These are phyloP conservation scores for Paraconiothyrium brasiliense DNA, from an alignment of 2,329 filamentous ascomycete species.

Conservation along the genomic window DNA sequence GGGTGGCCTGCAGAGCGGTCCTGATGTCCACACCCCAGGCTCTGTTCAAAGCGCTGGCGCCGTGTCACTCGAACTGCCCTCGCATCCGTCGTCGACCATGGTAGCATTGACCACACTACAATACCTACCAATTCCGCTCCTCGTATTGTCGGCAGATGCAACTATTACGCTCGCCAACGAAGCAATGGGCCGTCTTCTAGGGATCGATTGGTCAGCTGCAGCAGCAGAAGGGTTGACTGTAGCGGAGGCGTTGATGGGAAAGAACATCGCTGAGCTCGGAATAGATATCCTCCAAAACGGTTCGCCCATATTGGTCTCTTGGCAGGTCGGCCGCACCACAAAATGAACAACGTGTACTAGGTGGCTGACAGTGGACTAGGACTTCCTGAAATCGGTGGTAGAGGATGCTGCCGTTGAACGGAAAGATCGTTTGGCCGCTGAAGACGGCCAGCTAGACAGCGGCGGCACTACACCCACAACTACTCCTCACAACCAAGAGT, in stretches of 20 bases:
- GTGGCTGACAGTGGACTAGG: conserved; percentile 32
- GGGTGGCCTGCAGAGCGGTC: conserved; percentile 30
- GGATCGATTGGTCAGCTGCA: conserved; percentile 60
- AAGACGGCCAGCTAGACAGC: conserved; percentile 24
- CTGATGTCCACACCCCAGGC: conserved; percentile 34
- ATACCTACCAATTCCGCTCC: conserved; percentile 75
- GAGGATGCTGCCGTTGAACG: conserved; percentile 44
- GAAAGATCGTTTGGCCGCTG: conserved; percentile 23
- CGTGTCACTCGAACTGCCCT: conserved; percentile 40
- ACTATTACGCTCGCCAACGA: conserved; percentile 79
- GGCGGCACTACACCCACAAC: conserved; percentile 44
- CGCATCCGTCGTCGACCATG: conserved; percentile 38
- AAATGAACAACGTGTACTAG: background rate
- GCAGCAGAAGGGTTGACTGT: conserved; percentile 56
- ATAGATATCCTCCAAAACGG: conserved; percentile 78
- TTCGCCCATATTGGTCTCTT: conserved; percentile 59
- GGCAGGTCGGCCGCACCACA: conserved; percentile 50
- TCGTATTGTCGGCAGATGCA: conserved; percentile 74
- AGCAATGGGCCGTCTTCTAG: conserved; percentile 75
- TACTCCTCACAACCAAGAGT: conserved; percentile 3
- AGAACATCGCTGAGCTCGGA: conserved; percentile 74
- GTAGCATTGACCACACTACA: conserved; percentile 66
- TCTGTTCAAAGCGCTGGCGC: conserved; percentile 44
- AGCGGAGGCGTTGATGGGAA: conserved; percentile 70
- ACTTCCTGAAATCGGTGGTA: conserved; percentile 56